Evolutionary conservation across 176 grass and related monocot species (phyloP).

Genomic region (Ampelocalamus luodianensis): DNA sequence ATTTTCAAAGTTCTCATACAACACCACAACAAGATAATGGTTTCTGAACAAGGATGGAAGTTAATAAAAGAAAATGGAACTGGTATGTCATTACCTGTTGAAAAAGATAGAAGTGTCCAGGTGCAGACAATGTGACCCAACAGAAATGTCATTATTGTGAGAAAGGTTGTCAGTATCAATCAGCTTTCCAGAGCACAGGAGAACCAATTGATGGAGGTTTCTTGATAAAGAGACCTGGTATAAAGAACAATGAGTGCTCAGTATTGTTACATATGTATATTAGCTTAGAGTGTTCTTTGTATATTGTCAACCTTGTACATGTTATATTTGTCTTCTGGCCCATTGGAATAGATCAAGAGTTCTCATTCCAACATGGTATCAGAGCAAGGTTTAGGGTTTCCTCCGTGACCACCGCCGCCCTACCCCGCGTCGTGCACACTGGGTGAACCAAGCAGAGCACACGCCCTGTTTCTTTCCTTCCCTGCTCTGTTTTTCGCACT

Average conservation of each 20-base stretch:
- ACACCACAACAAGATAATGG: constrained; percentile 19
- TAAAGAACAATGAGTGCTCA: constrained; percentile 37
- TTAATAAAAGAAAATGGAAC: constrained; percentile 29
- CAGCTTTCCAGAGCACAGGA: constrained; percentile 75
- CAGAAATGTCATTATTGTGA: constrained; percentile 39
- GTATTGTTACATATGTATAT: not conserved
- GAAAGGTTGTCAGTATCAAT: constrained; percentile 51
- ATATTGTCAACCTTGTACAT: too few species aligned
- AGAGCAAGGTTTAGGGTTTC: too few species aligned
- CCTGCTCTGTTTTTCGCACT: too few species aligned
- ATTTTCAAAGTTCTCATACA: constrained; percentile 16
- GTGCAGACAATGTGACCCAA: constrained; percentile 79
- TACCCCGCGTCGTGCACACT: too few species aligned
- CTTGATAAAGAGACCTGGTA: constrained; percentile 81
- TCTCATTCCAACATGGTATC: too few species aligned
- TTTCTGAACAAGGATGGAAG: constrained; percentile 20
- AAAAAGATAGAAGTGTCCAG: constrained; percentile 90
- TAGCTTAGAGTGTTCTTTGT: too few species aligned
- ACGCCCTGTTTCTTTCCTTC: too few species aligned
- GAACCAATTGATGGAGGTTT: constrained; percentile 74
- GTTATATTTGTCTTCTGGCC: too few species aligned
- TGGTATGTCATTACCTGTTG: constrained; percentile 54
- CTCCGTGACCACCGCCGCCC: too few species aligned
- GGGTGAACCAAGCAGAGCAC: too few species aligned
- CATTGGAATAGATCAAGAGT: too few species aligned